These are phyloP conservation scores for Botrytis fragariae DNA, from an alignment of 2,329 filamentous ascomycete genomes.

Conservation along the genomic window DNA sequence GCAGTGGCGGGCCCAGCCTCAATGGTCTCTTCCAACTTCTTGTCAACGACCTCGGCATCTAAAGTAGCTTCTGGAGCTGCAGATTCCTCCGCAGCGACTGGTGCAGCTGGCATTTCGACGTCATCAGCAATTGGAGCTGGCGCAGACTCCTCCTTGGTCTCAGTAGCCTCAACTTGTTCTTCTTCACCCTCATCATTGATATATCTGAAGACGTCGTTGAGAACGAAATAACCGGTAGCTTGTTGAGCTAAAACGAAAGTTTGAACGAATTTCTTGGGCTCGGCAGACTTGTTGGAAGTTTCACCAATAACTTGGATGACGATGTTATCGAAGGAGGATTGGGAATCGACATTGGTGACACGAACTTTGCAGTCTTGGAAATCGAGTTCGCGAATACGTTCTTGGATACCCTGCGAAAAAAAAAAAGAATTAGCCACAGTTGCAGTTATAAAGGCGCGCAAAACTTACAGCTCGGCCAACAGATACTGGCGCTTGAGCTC, in stretches of 20 bases:
- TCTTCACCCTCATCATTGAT: slow-evolving; percentile 82
- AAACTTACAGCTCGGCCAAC: slow-evolving; percentile 78
- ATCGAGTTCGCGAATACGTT: slow-evolving; percentile 87
- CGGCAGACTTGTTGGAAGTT: slow-evolving; percentile 88
- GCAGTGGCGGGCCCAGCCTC: slow-evolving; percentile 39
- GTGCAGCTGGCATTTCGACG: slow-evolving; percentile 39
- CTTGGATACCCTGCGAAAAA: slow-evolving; percentile 74
- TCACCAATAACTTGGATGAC: slow-evolving; percentile 98
- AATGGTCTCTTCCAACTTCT: slow-evolving; percentile 70
- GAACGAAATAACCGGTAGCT: slow-evolving; percentile 94
- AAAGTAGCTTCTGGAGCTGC: slow-evolving; percentile 32
- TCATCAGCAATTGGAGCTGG: slow-evolving; percentile 34
- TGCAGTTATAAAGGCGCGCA: not conserved
- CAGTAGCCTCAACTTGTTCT: slow-evolving; percentile 51
- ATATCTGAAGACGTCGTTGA: slow-evolving; percentile 97
- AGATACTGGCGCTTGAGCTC: slow-evolving; percentile 80
- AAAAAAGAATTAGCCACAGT: slow-evolving; percentile 27
- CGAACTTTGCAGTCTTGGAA: slow-evolving; percentile 98
- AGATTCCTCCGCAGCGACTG: slow-evolving; percentile 39
- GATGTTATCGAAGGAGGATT: slow-evolving; percentile 88
- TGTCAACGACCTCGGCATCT: slow-evolving; percentile 59
- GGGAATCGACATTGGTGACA: slow-evolving; percentile 95
- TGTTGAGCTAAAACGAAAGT: slow-evolving; percentile 96
- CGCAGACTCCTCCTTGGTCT: slow-evolving; percentile 35
- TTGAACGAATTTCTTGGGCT: slow-evolving; percentile 95